phyloP scores from a whole-genome alignment of 352 stramenopile species.

The Phytophthora tentaculata region DNA sequence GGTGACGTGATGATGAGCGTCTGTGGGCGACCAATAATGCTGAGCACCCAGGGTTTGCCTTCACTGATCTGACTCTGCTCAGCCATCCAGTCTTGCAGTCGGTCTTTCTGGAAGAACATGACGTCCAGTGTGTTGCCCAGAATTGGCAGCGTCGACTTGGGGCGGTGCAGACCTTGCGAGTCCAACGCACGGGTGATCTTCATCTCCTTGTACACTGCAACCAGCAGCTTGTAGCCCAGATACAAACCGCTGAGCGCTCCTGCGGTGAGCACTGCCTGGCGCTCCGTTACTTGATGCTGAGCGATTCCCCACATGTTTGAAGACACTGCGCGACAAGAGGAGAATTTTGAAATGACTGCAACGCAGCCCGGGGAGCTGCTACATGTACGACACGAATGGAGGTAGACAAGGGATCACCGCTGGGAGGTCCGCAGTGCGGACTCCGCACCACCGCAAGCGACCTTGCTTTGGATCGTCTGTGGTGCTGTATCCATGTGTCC shows the following conservation, averaged over 20 bases:
- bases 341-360: slow-evolving; percentile 25
- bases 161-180: slow-evolving; percentile 34
- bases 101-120: slow-evolving; percentile 46
- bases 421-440: not conserved
- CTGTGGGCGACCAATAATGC: slow-evolving; percentile 45
- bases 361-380: not conserved
- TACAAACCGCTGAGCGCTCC: slow-evolving; percentile 32
- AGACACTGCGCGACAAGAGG: slow-evolving; percentile 6
- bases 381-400: slow-evolving; percentile 1
- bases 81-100: slow-evolving; percentile 66
- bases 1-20: slow-evolving; percentile 51
- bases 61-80: slow-evolving; percentile 50
- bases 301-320: slow-evolving; percentile 34
- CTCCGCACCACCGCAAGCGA: slow-evolving; percentile 3
- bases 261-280: slow-evolving; percentile 21
- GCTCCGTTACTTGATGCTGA: slow-evolving; percentile 39
- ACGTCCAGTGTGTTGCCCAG: slow-evolving; percentile 50
- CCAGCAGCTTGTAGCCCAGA: slow-evolving; percentile 34
- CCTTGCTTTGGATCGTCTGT: slow-evolving; percentile 7
- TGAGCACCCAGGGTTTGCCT: slow-evolving; percentile 56
- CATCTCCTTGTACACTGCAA: slow-evolving; percentile 38
- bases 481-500: slow-evolving; percentile 5
- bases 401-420: not conserved
- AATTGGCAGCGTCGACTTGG: slow-evolving; percentile 45
- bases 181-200: slow-evolving; percentile 38